Evolutionary conservation across 2,329 filamentous ascomycete species (phyloP).

Genomic region (Leptographium flavum): DNA sequence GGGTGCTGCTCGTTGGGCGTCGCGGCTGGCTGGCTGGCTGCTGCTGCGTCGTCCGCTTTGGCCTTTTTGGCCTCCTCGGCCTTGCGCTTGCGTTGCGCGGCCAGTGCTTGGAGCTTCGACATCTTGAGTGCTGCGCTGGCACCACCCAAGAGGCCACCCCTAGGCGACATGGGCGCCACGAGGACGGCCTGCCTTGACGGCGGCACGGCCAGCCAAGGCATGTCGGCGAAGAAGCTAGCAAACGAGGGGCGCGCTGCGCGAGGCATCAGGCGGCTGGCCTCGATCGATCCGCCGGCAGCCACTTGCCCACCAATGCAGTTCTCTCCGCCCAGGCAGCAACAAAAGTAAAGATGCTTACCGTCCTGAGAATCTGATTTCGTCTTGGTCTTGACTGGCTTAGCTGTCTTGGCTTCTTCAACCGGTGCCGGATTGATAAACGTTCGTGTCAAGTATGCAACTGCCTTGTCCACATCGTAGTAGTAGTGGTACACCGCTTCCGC

Average conservation of each 20-base stretch:
- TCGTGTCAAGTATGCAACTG: slow-evolving; percentile 65
- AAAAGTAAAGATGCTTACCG: slow-evolving; percentile 10
- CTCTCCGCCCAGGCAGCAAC: background rate
- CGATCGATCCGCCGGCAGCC: background rate
- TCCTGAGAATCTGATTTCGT: slow-evolving; percentile 7
- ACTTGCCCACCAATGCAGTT: no score
- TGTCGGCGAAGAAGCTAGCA: slow-evolving; percentile 61
- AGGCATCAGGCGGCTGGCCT: background rate
- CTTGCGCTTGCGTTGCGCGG: slow-evolving; percentile 75
- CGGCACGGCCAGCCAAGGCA: slow-evolving; percentile 72
- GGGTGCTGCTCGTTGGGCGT: slow-evolving; percentile 13
- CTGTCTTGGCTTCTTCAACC: slow-evolving; percentile 19
- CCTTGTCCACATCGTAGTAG: slow-evolving; percentile 83
- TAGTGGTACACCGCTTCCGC: slow-evolving; percentile 91
- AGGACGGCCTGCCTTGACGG: slow-evolving; percentile 49
- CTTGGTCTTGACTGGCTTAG: slow-evolving; percentile 14
- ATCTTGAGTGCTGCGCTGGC: slow-evolving; percentile 50
- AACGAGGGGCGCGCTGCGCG: slow-evolving; percentile 17
- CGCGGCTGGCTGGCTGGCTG: background rate
- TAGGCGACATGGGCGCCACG: slow-evolving; percentile 37
- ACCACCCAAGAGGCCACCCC: slow-evolving; percentile 66
- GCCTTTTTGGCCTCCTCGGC: slow-evolving; percentile 42
- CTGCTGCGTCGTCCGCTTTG: slow-evolving; percentile 11
- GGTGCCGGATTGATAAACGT: slow-evolving; percentile 33
- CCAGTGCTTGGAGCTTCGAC: slow-evolving; percentile 83